Conservation (phyloP, 1,139 yeast species). For the Wickerhamiella pararugosa region DNA sequence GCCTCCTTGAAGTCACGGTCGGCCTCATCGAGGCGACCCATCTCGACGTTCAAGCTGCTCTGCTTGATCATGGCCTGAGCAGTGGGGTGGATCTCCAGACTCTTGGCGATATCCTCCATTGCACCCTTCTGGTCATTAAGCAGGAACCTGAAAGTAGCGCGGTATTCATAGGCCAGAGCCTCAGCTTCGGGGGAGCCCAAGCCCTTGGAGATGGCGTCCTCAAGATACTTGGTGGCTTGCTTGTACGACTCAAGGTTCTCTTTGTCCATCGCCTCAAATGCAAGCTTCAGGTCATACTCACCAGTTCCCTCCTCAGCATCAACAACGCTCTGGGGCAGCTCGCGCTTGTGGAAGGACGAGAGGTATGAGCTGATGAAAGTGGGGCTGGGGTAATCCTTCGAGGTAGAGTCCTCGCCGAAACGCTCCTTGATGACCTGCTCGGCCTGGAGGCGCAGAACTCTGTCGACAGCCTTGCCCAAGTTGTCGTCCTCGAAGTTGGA, state of each 20-base stretch:
- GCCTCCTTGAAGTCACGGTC: conserved; percentile 62
- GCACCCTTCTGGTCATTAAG: conserved; percentile 56
- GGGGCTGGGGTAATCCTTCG: conserved; percentile 59
- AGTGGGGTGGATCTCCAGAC: conserved; percentile 58
- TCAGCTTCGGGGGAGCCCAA: conserved; percentile 17
- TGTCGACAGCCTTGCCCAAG: conserved; percentile 70
- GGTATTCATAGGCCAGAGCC: conserved; percentile 70
- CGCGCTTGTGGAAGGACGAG: conserved; percentile 43
- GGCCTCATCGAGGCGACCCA: conserved; percentile 44
- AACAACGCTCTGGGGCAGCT: conserved; percentile 25
- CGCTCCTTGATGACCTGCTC: conserved; percentile 42
- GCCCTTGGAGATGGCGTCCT: conserved; percentile 42
- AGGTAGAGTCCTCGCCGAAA: conserved; percentile 30
- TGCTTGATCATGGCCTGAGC: conserved; percentile 63
- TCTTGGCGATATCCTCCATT: conserved; percentile 43
- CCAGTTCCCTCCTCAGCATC: conserved; percentile 34
- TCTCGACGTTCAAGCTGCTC: conserved; percentile 74
- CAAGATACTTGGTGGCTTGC: conserved; percentile 52
- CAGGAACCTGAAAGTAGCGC: conserved; percentile 72
- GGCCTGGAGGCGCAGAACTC: conserved; percentile 69
- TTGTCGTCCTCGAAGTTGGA: conserved; percentile 52
- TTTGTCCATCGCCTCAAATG: conserved; percentile 44
- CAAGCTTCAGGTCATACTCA: conserved; percentile 53
- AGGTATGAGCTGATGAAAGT: conserved; percentile 77
- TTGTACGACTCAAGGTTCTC: conserved; percentile 62